phyloP scores from a whole-genome alignment of 805 yeast genomes.

The Saccharomycopsis vini region DNA sequence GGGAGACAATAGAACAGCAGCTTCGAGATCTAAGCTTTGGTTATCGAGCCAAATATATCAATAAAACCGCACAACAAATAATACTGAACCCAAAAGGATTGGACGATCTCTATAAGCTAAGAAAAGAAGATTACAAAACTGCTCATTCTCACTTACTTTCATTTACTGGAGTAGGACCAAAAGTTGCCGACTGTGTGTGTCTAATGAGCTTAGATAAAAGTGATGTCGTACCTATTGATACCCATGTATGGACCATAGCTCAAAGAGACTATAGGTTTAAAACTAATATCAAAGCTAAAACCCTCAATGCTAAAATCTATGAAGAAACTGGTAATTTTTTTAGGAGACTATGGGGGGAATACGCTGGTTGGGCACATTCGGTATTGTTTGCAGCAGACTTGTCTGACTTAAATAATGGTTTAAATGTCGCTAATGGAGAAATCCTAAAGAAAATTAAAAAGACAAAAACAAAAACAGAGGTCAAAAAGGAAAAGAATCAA shows the following conservation, averaged over 20 bases:
- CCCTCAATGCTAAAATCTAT: conserved; percentile 44
- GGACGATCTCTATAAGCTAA: conserved; percentile 31
- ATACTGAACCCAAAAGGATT: conserved; percentile 25
- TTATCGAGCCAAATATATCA: conserved; percentile 82
- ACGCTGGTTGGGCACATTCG: conserved; percentile 99
- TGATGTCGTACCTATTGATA: conserved; percentile 88
- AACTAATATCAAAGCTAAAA: conserved; percentile 27
- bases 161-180: conserved; percentile 90
- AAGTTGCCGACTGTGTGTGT: conserved; percentile 95
- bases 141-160: conserved; percentile 53
- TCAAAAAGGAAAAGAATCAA: neutral
- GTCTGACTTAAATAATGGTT: conserved; percentile 59
- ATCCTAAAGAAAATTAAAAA: neutral
- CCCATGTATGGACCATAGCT: conserved; percentile 89
- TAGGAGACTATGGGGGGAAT: conserved; percentile 68
- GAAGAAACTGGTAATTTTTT: conserved; percentile 51
- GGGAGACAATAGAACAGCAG: conserved; percentile 33
- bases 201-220: conserved; percentile 84
- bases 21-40: conserved; percentile 60
- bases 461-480: conserved; percentile 6
- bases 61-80: conserved; percentile 60
- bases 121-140: conserved; percentile 38
- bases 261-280: conserved; percentile 64
- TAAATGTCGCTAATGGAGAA: conserved; percentile 29
- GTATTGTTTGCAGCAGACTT: conserved; percentile 83